A percentile compares a stretch with the other conserved stretches of the same genome.
These are phyloP conservation scores for Vigna reflexopilosa DNA, from an alignment of 306 rosid genomes.

Conservation along the genomic window DNA sequence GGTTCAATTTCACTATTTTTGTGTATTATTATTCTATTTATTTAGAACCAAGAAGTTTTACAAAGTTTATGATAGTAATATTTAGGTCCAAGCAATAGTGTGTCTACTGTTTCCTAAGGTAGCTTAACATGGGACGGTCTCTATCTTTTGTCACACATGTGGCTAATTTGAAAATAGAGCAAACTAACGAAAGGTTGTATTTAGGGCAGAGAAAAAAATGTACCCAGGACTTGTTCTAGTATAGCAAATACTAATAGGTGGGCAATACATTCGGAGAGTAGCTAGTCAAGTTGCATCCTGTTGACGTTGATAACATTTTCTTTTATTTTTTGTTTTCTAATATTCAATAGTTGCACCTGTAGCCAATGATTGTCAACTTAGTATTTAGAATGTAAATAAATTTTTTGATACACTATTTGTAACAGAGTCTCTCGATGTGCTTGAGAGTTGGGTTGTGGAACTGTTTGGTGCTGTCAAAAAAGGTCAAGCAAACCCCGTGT, in stretches of 20 bases:
- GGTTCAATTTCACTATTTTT: conserved; percentile 34
- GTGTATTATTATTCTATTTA: conserved; percentile 11
- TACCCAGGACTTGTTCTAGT: conserved; percentile 6
- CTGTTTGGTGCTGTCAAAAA: conserved; percentile 71
- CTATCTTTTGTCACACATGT: not conserved
- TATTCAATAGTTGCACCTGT: conserved; percentile 8
- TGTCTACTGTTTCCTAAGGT: conserved; percentile 11
- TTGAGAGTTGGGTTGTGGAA: conserved; percentile 89
- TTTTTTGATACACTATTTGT: conserved; percentile 26
- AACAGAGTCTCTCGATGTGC: conserved; percentile 89
- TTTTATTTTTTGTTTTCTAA: not conserved
- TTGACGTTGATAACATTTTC: conserved; percentile 5
- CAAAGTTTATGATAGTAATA: conserved; percentile 26
- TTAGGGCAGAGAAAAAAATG: not conserved
- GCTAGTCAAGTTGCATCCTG: not conserved
- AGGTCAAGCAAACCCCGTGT: conserved; percentile 65
- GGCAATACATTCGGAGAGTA: conserved; percentile 18
- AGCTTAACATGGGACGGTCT: conserved; percentile 23
- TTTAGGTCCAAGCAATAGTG: conserved; percentile 36
- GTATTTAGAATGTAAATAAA: conserved; percentile 16
- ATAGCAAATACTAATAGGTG: conserved; percentile 19
- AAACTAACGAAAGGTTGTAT: not conserved
- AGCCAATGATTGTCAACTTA: not conserved
- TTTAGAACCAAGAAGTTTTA: conserved; percentile 21
- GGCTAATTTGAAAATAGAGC: not conserved